Evolutionary conservation across 2,329 filamentous ascomycete genomes (phyloP).

Genomic region (Epichloe coenophiala): DNA sequence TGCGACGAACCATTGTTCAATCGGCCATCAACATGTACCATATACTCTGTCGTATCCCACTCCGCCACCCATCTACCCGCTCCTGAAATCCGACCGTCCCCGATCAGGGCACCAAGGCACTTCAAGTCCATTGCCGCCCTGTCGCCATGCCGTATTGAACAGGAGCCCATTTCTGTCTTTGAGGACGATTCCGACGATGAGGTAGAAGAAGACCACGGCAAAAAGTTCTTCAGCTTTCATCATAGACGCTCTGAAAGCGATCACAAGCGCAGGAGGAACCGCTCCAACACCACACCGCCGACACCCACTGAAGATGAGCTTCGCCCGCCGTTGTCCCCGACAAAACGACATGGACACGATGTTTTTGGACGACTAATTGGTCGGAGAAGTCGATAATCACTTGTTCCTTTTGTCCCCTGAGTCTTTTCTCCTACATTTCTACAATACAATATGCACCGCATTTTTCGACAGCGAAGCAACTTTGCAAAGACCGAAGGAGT

Average conservation of each 20-base stretch:
- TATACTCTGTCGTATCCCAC: constrained; percentile 12
- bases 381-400: constrained; percentile 13
- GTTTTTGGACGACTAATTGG: constrained; percentile 26
- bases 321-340: not conserved
- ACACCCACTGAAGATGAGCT: not conserved
- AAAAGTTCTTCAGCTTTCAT: constrained; percentile 29
- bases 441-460: not conserved
- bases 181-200: constrained; percentile 34
- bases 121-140: constrained; percentile 15
- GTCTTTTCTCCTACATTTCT: not conserved
- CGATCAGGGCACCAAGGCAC: constrained; percentile 10
- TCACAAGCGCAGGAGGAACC: constrained; percentile 8
- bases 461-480: not conserved
- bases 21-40: constrained; percentile 3
- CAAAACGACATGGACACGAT: constrained; percentile 19
- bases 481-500: not conserved
- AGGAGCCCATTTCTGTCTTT: constrained; percentile 30
- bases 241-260: constrained; percentile 25
- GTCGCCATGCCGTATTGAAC: constrained; percentile 11
- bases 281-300: not conserved
- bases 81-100: constrained; percentile 6
- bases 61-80: constrained; percentile 12
- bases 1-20: not conserved
- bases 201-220: constrained; percentile 9
- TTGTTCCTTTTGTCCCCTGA: not conserved